phyloP scores from a whole-genome alignment of 1,284 basidiomycete species.

The Puccinia sorghi region DNA sequence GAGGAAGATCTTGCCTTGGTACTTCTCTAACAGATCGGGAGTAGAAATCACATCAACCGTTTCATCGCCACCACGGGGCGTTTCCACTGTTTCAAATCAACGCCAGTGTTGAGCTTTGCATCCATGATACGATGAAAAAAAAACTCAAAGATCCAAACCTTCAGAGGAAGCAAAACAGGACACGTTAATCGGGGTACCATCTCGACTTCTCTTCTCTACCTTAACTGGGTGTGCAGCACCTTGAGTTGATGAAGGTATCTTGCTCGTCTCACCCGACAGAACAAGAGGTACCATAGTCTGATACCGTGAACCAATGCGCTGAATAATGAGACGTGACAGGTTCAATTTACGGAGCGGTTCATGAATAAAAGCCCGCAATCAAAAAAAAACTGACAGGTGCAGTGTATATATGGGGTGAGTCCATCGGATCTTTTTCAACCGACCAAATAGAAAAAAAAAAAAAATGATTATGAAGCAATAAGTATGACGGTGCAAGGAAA shows the following conservation, averaged over 20 bases:
- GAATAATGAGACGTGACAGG: neutral
- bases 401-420: conserved; percentile 47
- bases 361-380: neutral
- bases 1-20: neutral
- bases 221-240: conserved; percentile 12
- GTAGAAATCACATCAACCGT: conserved; percentile 46
- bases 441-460: too few relatives aligned
- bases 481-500: neutral
- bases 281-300: conserved; percentile 35
- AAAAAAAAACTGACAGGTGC: conserved; percentile 32
- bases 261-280: conserved; percentile 3
- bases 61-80: conserved; percentile 45
- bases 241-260: conserved; percentile 4
- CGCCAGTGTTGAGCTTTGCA: neutral
- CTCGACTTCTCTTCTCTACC: conserved; percentile 37
- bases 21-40: conserved; percentile 29
- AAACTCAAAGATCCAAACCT: conserved; percentile 29
- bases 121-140: neutral
- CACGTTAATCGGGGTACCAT: conserved; percentile 28
- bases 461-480: neutral
- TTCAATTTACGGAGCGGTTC: neutral
- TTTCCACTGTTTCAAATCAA: conserved; percentile 23
- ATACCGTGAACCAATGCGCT: conserved; percentile 46
- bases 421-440: conserved; percentile 39
- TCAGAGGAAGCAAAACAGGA: conserved; percentile 17